Conservation (phyloP, 495 filamentous ascomycete genomes). For the Rostrohypoxylon terebratum region DNA sequence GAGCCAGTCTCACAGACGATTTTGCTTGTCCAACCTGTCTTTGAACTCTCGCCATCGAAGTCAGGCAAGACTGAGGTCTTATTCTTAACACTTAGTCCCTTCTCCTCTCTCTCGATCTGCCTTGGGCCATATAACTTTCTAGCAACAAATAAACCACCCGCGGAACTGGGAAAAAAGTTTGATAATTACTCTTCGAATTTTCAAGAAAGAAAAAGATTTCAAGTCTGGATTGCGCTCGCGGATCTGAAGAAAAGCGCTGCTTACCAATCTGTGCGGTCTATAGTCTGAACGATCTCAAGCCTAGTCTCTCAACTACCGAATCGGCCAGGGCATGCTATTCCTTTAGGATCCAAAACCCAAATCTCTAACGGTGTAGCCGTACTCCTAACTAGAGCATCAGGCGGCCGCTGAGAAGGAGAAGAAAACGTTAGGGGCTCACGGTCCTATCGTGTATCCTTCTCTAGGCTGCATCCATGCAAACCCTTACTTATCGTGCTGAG, state of each 20-base stretch:
- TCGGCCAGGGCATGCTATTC: slow-evolving; percentile 32
- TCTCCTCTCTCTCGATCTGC: slow-evolving; percentile 24
- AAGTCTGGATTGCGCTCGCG: slow-evolving; percentile 19
- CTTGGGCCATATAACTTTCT: slow-evolving; percentile 44
- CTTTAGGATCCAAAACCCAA: slow-evolving; percentile 18
- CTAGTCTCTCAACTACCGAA: slow-evolving; percentile 29
- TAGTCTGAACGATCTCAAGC: slow-evolving; percentile 16
- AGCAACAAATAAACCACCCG: slow-evolving; percentile 29
- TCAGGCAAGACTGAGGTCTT: slow-evolving; percentile 36
- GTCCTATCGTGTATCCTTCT: slow-evolving; percentile 45
- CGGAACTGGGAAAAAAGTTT: slow-evolving; percentile 19
- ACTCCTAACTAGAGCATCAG: slow-evolving; percentile 29
- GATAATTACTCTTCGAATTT: slow-evolving; percentile 20
- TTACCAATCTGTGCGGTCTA: slow-evolving; percentile 29
- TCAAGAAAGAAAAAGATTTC: slow-evolving; percentile 10
- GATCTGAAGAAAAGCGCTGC: slow-evolving; percentile 30
- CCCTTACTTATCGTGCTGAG: slow-evolving; percentile 57
- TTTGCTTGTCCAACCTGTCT: slow-evolving; percentile 60
- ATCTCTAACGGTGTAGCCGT: slow-evolving; percentile 35
- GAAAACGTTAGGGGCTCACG: slow-evolving; percentile 46
- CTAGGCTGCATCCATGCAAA: slow-evolving; percentile 61
- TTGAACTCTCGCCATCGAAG: slow-evolving; percentile 45
- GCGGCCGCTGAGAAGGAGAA: slow-evolving; percentile 36
- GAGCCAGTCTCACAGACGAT: slow-evolving; percentile 57
- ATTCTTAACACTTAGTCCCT: slow-evolving; percentile 33